A percentile compares a stretch with the other conserved stretches of the same genome.
phyloP scores from a whole-genome alignment of 2,329 filamentous ascomycete genomes.

The Ceratocystis eucalypticola region DNA sequence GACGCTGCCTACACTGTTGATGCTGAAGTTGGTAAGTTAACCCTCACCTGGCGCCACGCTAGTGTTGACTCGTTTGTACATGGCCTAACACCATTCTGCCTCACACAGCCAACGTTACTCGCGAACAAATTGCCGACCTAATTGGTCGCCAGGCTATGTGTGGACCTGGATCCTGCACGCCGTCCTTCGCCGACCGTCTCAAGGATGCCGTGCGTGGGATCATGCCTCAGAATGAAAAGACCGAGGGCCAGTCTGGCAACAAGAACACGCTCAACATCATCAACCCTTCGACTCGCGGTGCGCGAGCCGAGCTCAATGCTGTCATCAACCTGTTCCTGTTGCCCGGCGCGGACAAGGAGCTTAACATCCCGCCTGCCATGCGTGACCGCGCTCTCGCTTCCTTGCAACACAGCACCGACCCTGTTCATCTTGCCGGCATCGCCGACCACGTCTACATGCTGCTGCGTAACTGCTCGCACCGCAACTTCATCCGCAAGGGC shows the following conservation, averaged over 20 bases:
- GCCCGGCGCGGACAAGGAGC: slow-evolving; percentile 32
- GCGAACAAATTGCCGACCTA: slow-evolving; percentile 18
- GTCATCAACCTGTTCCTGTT: slow-evolving; percentile 31
- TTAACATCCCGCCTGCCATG: slow-evolving; percentile 34
- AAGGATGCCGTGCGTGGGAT: slow-evolving; percentile 21
- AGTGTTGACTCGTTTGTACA: background rate
- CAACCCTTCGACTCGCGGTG: slow-evolving; percentile 14
- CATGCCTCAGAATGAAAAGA: slow-evolving; percentile 18
- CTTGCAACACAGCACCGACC: slow-evolving; percentile 28
- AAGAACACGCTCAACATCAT: slow-evolving; percentile 20
- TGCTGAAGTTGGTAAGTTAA: slow-evolving; percentile 26
- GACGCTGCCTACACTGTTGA: slow-evolving; percentile 25
- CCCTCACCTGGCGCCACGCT: background rate
- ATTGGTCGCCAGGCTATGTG: slow-evolving; percentile 19
- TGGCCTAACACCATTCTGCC: background rate
- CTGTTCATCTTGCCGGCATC: slow-evolving; percentile 30
- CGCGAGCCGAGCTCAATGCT: slow-evolving; percentile 28
- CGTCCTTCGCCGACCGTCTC: slow-evolving; percentile 21
- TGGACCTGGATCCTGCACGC: slow-evolving; percentile 15
- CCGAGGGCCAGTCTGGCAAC: slow-evolving; percentile 7
- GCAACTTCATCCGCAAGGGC: slow-evolving; percentile 40
- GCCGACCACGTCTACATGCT: slow-evolving; percentile 36
- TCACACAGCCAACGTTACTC: slow-evolving; percentile 17
- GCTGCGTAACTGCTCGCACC: slow-evolving; percentile 35
- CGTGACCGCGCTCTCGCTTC: slow-evolving; percentile 29